phyloP scores from a whole-genome alignment of 1,284 basidiomycete genomes.

The Apiotrichum akiyoshidainum region DNA sequence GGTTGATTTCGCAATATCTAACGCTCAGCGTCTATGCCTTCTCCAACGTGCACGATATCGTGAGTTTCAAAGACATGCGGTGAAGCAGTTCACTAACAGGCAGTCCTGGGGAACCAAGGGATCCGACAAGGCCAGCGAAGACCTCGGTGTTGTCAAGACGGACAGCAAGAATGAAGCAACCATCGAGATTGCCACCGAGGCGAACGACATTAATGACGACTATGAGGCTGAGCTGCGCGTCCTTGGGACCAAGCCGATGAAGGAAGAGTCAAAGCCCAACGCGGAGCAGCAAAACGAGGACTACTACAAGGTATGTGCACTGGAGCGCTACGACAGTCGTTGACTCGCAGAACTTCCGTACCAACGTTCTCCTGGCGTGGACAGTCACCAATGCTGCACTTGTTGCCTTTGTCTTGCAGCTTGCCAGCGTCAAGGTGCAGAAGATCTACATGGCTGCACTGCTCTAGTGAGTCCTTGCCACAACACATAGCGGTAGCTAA shows the following conservation, averaged over 20 bases:
- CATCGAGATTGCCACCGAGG: constrained; percentile 71
- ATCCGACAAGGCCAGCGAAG: constrained; percentile 78
- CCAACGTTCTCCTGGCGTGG: constrained; percentile 66
- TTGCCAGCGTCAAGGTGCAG: not conserved
- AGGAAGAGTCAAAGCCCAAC: constrained; percentile 39
- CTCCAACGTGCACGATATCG: constrained; percentile 70
- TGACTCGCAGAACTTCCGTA: constrained; percentile 64
- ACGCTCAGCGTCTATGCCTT: constrained; percentile 63
- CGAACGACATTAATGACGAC: constrained; percentile 79
- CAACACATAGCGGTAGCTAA: constrained; percentile 36
- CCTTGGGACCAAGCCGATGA: constrained; percentile 61
- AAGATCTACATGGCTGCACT: not conserved
- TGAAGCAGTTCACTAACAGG: too few relatives aligned
- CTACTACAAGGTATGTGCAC: constrained; percentile 60
- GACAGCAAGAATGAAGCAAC: constrained; percentile 59
- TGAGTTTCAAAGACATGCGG: too few relatives aligned
- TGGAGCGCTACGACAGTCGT: not conserved
- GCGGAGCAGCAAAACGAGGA: constrained; percentile 75
- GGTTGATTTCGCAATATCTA: too few relatives aligned
- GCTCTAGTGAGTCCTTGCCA: constrained; percentile 42
- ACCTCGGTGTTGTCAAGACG: constrained; percentile 71
- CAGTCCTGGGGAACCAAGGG: constrained; percentile 86
- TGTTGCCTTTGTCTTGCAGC: constrained; percentile 67
- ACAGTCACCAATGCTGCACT: constrained; percentile 75
- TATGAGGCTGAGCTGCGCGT: constrained; percentile 82